Evolutionary conservation across 2,329 filamentous ascomycete genomes (phyloP), one percentile per base, ranked within the genome.

Genomic region (Calonectria hawksworthii): DNA sequence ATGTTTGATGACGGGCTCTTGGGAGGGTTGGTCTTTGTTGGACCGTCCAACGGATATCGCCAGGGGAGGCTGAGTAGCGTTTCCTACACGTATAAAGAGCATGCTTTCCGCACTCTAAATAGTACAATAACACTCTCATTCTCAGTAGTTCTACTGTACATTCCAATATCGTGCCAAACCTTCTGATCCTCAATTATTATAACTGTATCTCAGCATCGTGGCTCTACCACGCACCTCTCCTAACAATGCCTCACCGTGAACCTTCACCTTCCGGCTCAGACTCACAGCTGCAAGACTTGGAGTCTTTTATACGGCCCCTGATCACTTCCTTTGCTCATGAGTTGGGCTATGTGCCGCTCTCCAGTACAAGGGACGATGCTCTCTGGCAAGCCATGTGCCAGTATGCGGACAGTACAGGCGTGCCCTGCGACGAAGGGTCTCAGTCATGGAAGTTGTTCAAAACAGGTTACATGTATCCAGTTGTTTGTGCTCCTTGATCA

Each of bases 381-480:
- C 14, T 76, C 3, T 74, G 74, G 68, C 32, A 70, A 18, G 65
- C 64, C 0, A 72, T 76, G 74, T 9, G 34, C 0, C 4, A 26
- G 7, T 50, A 74, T 7, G 71, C 71, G 3, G 32, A 76, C 32
- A 14, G 1, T 9, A 74, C 71, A 18, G 71, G 65, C 14, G 38
- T 76, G 0, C 30, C 59, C 0, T 76, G 52, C 8, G 28, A 70
- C 1, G 32, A 76, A 9, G 74, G 74, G 2, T 51, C 38, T 4
- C 64, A 76, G 34, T 74, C 74, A 5, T 71, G 74, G n/a, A 52
- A 36, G 21, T 66, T 68, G 36, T 76, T 69, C 1, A 75, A 71
- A 28, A 51, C 66, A 16, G 73, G 75, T 2, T 52, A 69, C 30
- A 66, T 41, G 18, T 76, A 74, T n/a, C 70, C 70, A 54, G 28